phyloP scores from a whole-genome alignment of 352 stramenopile genomes.

The Globisporangium nunn region DNA sequence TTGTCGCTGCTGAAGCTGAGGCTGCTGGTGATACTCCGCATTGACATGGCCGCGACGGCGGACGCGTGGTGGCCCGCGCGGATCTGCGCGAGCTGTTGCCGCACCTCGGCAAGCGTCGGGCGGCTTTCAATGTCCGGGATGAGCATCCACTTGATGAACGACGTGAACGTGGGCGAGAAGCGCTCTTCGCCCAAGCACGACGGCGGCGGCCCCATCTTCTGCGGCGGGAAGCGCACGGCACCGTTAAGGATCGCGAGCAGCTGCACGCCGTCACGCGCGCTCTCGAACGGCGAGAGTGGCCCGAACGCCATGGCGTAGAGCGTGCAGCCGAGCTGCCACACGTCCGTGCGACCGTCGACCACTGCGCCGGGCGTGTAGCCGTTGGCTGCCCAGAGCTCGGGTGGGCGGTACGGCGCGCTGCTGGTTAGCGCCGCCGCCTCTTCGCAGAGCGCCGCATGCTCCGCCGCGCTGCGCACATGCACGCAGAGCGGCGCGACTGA shows the following conservation, averaged over 20 bases:
- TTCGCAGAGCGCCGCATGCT: slow-evolving; percentile 71
- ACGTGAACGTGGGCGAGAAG: slow-evolving; percentile 54
- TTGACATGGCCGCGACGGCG: background rate
- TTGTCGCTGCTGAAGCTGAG: background rate
- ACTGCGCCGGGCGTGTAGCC: slow-evolving; percentile 12
- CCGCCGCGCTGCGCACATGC: slow-evolving; percentile 20
- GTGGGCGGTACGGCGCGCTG: slow-evolving; percentile 87
- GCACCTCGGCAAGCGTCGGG: slow-evolving; percentile 48
- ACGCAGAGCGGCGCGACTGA: slow-evolving; percentile 39
- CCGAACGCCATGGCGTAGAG: slow-evolving; percentile 90
- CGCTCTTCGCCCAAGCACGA: slow-evolving; percentile 1
- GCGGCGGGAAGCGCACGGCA: slow-evolving; percentile 46
- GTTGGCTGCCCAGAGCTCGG: slow-evolving; percentile 83
- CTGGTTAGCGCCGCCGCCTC: slow-evolving; percentile 58
- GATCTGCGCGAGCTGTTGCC: slow-evolving; percentile 20
- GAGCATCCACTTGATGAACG: slow-evolving; percentile 73
- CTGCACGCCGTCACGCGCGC: slow-evolving; percentile 36
- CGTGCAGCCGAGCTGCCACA: slow-evolving; percentile 89
- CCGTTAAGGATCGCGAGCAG: slow-evolving; percentile 61
- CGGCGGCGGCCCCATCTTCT: slow-evolving; percentile 2
- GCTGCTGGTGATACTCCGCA: background rate
- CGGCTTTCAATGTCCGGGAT: slow-evolving; percentile 44
- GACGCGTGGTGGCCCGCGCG: background rate
- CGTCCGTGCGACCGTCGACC: slow-evolving; percentile 71
- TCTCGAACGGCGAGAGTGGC: slow-evolving; percentile 87